phyloP scores from a whole-genome alignment of 2,329 filamentous ascomycete species.

The Calonectria hongkongensis region DNA sequence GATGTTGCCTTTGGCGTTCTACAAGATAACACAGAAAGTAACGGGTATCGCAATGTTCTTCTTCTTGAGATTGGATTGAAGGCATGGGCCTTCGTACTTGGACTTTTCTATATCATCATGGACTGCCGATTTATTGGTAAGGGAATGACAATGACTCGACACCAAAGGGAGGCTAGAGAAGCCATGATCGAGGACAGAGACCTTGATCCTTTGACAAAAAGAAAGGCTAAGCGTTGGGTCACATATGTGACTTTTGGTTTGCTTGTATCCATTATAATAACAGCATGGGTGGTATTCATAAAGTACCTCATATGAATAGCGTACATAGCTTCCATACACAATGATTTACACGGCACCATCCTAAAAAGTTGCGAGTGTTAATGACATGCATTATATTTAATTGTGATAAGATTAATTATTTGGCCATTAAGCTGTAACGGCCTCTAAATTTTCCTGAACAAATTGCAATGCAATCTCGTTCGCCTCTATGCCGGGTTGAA shows the following conservation, averaged over 20 bases:
- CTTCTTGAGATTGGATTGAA: conserved; percentile 47
- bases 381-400: background rate
- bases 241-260: conserved; percentile 35
- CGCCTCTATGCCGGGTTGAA: background rate
- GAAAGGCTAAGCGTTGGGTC: conserved; percentile 41
- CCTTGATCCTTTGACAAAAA: conserved; percentile 45
- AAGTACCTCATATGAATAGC: conserved; percentile 46
- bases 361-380: too few species aligned
- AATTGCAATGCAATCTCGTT: background rate
- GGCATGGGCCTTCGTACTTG: conserved; percentile 45
- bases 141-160: conserved; percentile 49
- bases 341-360: background rate
- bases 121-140: conserved; percentile 47
- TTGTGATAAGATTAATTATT: background rate
- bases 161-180: conserved; percentile 44
- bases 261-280: conserved; percentile 45
- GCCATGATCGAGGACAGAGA: conserved; percentile 42
- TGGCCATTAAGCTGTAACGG: background rate
- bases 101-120: conserved; percentile 46
- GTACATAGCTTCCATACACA: background rate
- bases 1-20: conserved; percentile 51
- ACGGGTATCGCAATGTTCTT: conserved; percentile 47
- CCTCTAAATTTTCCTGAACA: background rate
- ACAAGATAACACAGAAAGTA: conserved; percentile 47
- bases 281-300: conserved; percentile 46